Evolutionary conservation across 164 flowering plant genomes (phyloP).

Genomic region (Vitis riparia): DNA sequence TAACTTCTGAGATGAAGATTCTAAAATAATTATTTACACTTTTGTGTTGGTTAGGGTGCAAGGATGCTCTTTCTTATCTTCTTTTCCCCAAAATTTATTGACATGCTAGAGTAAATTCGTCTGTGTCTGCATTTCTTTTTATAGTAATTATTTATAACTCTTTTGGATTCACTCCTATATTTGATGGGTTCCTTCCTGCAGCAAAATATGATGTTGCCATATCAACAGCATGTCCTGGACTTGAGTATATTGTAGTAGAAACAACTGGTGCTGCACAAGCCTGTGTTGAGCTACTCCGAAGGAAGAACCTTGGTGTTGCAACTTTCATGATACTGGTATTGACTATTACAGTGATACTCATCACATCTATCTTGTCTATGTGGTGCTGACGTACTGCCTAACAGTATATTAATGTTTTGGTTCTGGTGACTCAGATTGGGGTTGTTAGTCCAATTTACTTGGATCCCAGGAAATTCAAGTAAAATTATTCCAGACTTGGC

Average conservation of each 20-base stretch:
- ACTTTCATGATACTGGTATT: conserved; percentile 97
- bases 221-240: conserved; percentile 91
- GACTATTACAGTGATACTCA: neutral
- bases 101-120: too few species aligned
- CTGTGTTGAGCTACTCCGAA: conserved; percentile 88
- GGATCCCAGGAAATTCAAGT: too few species aligned
- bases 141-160: too few species aligned
- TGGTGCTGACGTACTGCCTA: neutral
- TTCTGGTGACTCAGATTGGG: too few species aligned
- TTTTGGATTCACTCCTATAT: neutral
- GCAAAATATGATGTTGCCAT: conserved; percentile 93
- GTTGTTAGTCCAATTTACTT: too few species aligned
- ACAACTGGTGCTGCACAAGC: conserved; percentile 88
- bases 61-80: too few species aligned
- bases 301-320: conserved; percentile 83
- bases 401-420: neutral
- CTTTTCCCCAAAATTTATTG: too few species aligned
- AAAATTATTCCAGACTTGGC: too few species aligned
- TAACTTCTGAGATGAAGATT: too few species aligned
- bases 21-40: too few species aligned
- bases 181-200: conserved; percentile 36
- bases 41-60: too few species aligned
- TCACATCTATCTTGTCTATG: neutral
- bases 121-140: too few species aligned
- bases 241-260: conserved; percentile 95